phyloP scores from a whole-genome alignment of 2,329 filamentous ascomycete genomes.

The Ambrosiella cleistominuta region DNA sequence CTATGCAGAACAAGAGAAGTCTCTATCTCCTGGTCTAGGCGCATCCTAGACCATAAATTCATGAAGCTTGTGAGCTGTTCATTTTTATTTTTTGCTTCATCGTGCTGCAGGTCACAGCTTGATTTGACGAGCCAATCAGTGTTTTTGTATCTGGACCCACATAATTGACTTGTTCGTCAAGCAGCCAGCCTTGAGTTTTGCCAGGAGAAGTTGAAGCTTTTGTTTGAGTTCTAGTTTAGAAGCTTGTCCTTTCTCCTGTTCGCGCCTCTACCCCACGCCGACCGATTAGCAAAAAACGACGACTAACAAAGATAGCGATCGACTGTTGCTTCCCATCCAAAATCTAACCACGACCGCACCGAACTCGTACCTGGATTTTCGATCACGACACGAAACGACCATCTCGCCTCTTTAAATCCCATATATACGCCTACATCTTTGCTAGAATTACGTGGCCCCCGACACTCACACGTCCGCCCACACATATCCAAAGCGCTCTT shows the following conservation, averaged over 20 bases:
- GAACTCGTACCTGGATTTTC: background rate
- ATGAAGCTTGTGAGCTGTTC: background rate
- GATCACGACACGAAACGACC: background rate
- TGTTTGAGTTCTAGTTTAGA: background rate
- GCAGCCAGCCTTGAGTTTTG: background rate
- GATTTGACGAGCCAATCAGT: background rate
- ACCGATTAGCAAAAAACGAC: background rate
- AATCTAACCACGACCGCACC: background rate
- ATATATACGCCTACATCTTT: background rate
- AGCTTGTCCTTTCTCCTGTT: background rate
- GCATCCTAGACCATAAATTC: too few species aligned
- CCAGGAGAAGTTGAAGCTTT: conserved; percentile 1
- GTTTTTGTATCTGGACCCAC: background rate
- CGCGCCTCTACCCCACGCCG: background rate
- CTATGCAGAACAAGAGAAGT: too few species aligned
- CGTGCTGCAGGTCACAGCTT: background rate
- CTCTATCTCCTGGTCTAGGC: too few species aligned
- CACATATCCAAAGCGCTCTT: background rate
- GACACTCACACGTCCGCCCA: background rate
- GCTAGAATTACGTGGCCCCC: background rate
- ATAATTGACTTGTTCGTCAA: background rate
- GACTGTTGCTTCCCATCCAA: background rate
- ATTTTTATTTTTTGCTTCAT: background rate
- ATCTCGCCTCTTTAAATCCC: background rate
- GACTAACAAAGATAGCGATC: background rate